These are phyloP conservation scores for Avena eriantha DNA, from an alignment of 176 grass and related monocot species.

Conservation along the genomic window DNA sequence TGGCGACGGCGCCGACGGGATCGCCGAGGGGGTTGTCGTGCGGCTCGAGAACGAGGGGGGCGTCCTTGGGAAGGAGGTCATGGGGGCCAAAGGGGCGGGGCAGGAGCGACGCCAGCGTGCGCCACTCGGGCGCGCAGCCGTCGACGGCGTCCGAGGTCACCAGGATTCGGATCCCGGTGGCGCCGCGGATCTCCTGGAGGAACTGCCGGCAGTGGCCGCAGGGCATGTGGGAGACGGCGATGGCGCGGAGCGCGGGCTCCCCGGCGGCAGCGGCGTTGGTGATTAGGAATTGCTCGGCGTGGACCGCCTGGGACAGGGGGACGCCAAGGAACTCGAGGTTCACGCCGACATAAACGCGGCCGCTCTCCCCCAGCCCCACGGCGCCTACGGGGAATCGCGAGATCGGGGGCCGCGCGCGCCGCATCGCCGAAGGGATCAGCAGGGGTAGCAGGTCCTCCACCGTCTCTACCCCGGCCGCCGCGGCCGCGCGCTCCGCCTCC, in stretches of 20 bases:
- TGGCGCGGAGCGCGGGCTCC: conserved; percentile 65
- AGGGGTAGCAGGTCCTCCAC: conserved; percentile 82
- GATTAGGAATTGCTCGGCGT: conserved; percentile 91
- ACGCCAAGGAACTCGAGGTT: conserved; percentile 83
- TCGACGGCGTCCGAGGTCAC: conserved; percentile 69
- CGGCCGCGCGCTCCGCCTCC: conserved; percentile 61
- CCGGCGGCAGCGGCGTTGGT: conserved; percentile 81
- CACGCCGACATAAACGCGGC: conserved; percentile 81
- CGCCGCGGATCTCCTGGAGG: conserved; percentile 89
- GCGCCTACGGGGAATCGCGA: conserved; percentile 80
- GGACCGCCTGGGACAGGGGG: conserved; percentile 71
- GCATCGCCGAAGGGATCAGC: conserved; percentile 73
- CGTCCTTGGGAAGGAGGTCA: conserved; percentile 70
- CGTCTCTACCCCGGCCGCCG: conserved; percentile 48
- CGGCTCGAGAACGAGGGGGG: conserved; percentile 74
- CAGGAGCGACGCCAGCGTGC: conserved; percentile 74
- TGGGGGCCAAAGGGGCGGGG: conserved; percentile 74
- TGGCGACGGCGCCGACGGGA: conserved; percentile 25
- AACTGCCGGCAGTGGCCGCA: conserved; percentile 99
- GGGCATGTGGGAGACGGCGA: conserved; percentile 92
- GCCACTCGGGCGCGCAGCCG: conserved; percentile 57
- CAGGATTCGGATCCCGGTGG: conserved; percentile 71
- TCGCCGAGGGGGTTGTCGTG: conserved; percentile 69
- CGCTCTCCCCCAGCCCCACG: conserved; percentile 81
- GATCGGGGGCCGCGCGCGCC: conserved; percentile 61